Evolutionary conservation across 2,329 filamentous ascomycete genomes (phyloP), one percentile per base, ranked within the genome.

Genomic region (Aspergillus candidus): DNA sequence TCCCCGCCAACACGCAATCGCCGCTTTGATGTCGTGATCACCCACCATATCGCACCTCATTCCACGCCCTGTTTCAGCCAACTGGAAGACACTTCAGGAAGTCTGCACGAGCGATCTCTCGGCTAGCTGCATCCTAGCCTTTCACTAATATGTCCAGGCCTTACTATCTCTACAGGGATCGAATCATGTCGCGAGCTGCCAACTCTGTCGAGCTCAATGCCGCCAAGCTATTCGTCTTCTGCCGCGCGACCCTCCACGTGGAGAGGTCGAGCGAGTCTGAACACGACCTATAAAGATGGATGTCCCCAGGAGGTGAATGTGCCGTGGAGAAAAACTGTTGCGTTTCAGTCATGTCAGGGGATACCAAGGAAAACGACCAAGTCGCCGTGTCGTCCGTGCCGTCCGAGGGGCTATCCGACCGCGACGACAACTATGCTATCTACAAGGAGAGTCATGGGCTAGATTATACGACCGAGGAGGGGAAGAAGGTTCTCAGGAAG

Each of bases 401-500:
- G n/a, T 47, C 50, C 4, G 15, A 32, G 45, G 31, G 13, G 2
- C 47, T 51, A 3, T 50, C 46, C 3, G 58, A 63, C 39, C 46
- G 56, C 11, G 66, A 69, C 49, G 65, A 67, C 4, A 66, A 59
- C 42, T 69, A 69, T 52, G 60, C 60, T 4, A 51, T 68, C 13
- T 70, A 65, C 43, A 60, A 62, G 27, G 52, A 55, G 31, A 36
- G 50, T 11, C 44, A 38, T 32, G 56, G 50, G 1, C 31, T 57
- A 1, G 50, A 55, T 22, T 59, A 58, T 36, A 56, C 52, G 3
- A 27, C 46, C 2, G 48, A 57, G 13, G 57, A 60, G 15, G 54
- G 46, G 2, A 57, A 62, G 7, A 44, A 27, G 6, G 71, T 79
- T 2, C 45, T 81, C 31, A 65, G 72, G 18, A 80, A 80, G 56